phyloP scores from a whole-genome alignment of 805 yeast genomes.

The Kuraishia ogatae region DNA sequence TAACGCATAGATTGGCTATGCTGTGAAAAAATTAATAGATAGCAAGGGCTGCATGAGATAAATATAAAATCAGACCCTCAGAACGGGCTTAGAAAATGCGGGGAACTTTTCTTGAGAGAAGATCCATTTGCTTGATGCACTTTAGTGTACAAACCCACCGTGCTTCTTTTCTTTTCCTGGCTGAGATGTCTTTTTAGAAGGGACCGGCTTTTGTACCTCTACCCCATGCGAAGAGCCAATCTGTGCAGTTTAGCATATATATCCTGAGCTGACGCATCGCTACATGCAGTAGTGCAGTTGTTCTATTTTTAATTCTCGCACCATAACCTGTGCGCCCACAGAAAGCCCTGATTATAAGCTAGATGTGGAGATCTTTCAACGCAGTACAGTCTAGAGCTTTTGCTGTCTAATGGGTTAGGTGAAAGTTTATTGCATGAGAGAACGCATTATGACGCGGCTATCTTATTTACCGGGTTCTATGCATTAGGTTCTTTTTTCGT shows the following conservation, averaged over 20 bases:
- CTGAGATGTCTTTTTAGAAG: too few species aligned
- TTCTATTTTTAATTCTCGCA: background rate
- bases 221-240: background rate
- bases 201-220: background rate
- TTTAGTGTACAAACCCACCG: background rate
- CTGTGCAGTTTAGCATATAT: background rate
- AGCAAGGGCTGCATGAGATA: too few species aligned
- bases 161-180: background rate
- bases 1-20: too few species aligned
- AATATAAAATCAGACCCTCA: too few species aligned
- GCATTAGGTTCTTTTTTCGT: background rate
- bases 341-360: background rate
- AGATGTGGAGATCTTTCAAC: background rate
- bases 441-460: background rate
- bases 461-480: background rate
- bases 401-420: too few species aligned
- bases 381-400: too few species aligned
- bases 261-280: background rate
- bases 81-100: too few species aligned
- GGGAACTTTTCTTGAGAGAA: too few species aligned
- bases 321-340: background rate
- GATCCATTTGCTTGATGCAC: background rate
- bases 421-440: background rate
- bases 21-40: too few species aligned
- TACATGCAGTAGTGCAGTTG: background rate